A percentile compares a stretch with the other conserved stretches of the same genome.
These are phyloP conservation scores for Globisporangium radiosum DNA, from an alignment of 352 stramenopile genomes.

Conservation along the genomic window DNA sequence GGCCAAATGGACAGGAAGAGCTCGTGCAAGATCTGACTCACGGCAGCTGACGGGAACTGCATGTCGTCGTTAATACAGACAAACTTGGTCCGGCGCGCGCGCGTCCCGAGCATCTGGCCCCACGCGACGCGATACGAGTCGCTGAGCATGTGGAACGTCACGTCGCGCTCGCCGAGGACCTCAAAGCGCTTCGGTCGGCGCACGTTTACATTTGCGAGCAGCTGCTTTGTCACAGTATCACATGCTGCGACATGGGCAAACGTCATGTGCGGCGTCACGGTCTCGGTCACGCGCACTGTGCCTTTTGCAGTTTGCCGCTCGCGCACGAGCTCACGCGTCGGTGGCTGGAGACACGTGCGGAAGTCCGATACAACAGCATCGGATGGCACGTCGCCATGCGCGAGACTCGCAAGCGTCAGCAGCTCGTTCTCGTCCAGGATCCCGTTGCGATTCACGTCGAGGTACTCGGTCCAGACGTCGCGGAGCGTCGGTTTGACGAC, in stretches of 20 bases:
- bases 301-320: slow-evolving; percentile 51
- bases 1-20: slow-evolving; percentile 93
- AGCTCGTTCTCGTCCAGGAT: slow-evolving; percentile 89
- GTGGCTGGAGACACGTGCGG: slow-evolving; percentile 57
- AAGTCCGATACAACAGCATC: slow-evolving; percentile 65
- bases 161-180: slow-evolving; percentile 75
- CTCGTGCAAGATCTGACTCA: slow-evolving; percentile 85
- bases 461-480: slow-evolving; percentile 80
- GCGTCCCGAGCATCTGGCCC: slow-evolving; percentile 90
- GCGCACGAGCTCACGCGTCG: slow-evolving; percentile 67
- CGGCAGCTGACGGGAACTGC: slow-evolving; percentile 70
- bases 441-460: slow-evolving; percentile 90
- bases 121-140: slow-evolving; percentile 89
- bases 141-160: slow-evolving; percentile 94
- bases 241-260: slow-evolving; percentile 54
- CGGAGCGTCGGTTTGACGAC: slow-evolving; percentile 62
- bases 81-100: slow-evolving; percentile 90
- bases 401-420: slow-evolving; percentile 82
- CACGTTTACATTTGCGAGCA: slow-evolving; percentile 71
- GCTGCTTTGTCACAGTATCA: slow-evolving; percentile 30
- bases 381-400: slow-evolving; percentile 58
- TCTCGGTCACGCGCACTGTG: slow-evolving; percentile 62
- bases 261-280: slow-evolving; percentile 65
- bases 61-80: slow-evolving; percentile 97
- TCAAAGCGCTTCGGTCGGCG: slow-evolving; percentile 52